Evolutionary conservation across 345 rosid species (phyloP), one percentile per base, ranked within the genome.

Genomic region (Melaleuca quinquenervia): DNA sequence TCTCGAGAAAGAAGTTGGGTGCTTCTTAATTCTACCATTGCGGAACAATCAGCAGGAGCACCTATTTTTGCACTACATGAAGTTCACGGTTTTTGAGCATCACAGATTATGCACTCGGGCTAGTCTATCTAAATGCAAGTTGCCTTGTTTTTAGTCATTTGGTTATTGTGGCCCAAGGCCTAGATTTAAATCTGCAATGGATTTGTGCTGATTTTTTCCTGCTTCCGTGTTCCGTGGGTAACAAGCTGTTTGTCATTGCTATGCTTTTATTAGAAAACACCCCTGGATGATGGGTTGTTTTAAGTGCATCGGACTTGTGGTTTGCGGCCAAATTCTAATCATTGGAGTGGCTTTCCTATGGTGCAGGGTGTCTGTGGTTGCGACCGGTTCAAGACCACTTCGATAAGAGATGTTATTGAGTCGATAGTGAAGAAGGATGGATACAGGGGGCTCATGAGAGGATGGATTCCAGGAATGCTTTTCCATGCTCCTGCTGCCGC

Each of bases 401-500:
- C 98, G 5, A 97, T 94, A 36, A 70, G 95, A 32, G 96, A 93
- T 85, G 99, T 98, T 51, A 58, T 95, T 13, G 87, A 83, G 21
- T 89, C 93, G 54, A 95, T 98, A 83, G 90, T 96, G 60, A 89
- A 88, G 87, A 95, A 95, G 90, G 98, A 98, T 0, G 98, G 99
- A 14, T 95, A 96, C 89, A 91, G 87, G 87, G 99, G 99, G 85
- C 95, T 96, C 24, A 86, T 94, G 27, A 93, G 99, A 86, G 99
- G 99, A 44, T 98, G 99, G 99, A 88, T 91, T 64, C 99, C 99
- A 2, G 90, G 99, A 92, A 98, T 95, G 97, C 94, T 98, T 51
- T 98, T 98, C 93, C 99, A 98, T 86, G 98, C 99, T 62, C 99
- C 99, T 29, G 99, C 99, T 84, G 98, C 99, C 49, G 98, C 99